phyloP scores from a whole-genome alignment of 2,329 filamentous ascomycete genomes.

The Cladorrhinum sp. region DNA sequence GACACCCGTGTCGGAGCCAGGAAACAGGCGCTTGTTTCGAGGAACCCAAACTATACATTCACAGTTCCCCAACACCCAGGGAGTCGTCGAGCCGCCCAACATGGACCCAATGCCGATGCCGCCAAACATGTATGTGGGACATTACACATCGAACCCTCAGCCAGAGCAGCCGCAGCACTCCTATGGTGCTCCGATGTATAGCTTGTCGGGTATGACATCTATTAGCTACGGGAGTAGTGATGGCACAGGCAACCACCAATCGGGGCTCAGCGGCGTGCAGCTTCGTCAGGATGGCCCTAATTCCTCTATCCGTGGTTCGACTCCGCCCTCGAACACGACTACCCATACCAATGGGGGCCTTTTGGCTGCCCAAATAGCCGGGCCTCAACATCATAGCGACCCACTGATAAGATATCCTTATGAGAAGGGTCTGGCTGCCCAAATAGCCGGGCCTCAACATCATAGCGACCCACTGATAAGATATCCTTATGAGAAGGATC shows the following conservation, averaged over 20 bases:
- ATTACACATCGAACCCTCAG: conserved; percentile 30
- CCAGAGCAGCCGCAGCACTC: conserved; percentile 24
- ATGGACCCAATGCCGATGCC: conserved; percentile 30
- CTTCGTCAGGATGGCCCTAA: conserved; percentile 36
- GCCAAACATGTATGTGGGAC: conserved; percentile 29
- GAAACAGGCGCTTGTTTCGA: conserved; percentile 24
- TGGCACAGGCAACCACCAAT: conserved; percentile 21
- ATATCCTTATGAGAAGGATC: too few relatives aligned
- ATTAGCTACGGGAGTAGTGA: conserved; percentile 33
- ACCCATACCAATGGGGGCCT: conserved; percentile 43
- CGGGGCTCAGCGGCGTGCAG: conserved; percentile 19
- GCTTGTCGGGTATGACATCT: conserved; percentile 23
- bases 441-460: conserved; percentile 40
- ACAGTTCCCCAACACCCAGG: conserved; percentile 25
- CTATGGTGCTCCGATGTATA: conserved; percentile 37
- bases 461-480: conserved; percentile 37
- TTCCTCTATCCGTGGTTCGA: conserved; percentile 48
- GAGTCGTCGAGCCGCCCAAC: conserved; percentile 18
- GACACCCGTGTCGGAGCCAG: conserved; percentile 41
- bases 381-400: conserved; percentile 38
- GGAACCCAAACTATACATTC: conserved; percentile 31
- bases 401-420: too few relatives aligned
- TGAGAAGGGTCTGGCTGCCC: conserved; percentile 48
- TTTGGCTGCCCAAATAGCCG: conserved; percentile 45
- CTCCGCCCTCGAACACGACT: conserved; percentile 43